Evolutionary conservation across 257 asterid genomes (phyloP), one percentile per base, ranked within the genome.

Genomic region (Nicotiana noctiflora): DNA sequence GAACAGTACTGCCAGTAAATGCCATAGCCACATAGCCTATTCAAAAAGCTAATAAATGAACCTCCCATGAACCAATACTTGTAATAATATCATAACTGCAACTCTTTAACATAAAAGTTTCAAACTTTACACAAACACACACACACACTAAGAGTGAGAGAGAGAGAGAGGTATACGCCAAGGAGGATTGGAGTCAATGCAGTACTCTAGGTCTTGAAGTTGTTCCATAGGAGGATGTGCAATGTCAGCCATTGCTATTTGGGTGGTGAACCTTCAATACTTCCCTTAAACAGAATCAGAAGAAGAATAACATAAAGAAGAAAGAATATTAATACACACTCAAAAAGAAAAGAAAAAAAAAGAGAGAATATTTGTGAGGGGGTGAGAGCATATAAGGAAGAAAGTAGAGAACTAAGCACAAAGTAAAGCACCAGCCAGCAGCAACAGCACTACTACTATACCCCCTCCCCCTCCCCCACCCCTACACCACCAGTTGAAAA

Each of bases 141-240:
- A 79, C 23, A 62, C 44, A 49, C n/a, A 25, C 29, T n/a, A 60
- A 55, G 83, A 63, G 83, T 23, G 60, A 70, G 40, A 37, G 15
- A 75, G 37, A 14, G n/a, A 34, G 68, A 29, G n/a, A 74, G 70
- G 82, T 90, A 63, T 92, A 94, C 97, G 88, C 98, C 98, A 94
- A 74, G 98, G 97, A 40, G 98, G 98, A 80, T 94, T 94, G 64
- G 98, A 94, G 89, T 94, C 98, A 88, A 94, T 94, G 96, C 98
- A 94, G 82, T 92, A 94, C 75, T 94, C 97, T 68, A 94, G 96
- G 97, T 94, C 98, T 76, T 92, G 97, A 53, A 94, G 97, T 87
- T 94, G 98, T 14, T 94, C 98, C 98, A 92, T 94, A 83, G 98
- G 98, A 68, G 86, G 94, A 85, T 94, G 98, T 19, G 87, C 82